These are phyloP conservation scores for Phytophthora sp. DNA, from an alignment of 352 stramenopile species.

Conservation along the genomic window DNA sequence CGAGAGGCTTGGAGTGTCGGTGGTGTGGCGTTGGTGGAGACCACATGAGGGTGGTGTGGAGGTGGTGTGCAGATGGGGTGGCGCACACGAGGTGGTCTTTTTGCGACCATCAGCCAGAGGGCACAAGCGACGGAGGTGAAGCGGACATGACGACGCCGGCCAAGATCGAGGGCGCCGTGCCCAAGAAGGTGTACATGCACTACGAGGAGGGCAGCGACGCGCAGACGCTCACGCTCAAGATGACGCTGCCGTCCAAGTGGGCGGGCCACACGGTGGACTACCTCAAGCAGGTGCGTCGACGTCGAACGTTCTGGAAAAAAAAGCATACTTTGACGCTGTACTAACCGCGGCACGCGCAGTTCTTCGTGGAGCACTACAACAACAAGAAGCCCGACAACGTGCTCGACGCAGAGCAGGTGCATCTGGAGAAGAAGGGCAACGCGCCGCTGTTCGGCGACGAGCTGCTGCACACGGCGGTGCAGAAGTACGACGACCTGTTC, in stretches of 20 bases:
- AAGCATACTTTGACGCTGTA: neutral
- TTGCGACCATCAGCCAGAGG: no score
- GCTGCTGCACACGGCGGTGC: slow-evolving; percentile 75
- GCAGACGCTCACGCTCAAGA: slow-evolving; percentile 83
- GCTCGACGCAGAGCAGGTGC: slow-evolving; percentile 55
- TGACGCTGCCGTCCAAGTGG: slow-evolving; percentile 90
- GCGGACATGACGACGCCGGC: slow-evolving; percentile 47
- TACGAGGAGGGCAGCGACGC: slow-evolving; percentile 75
- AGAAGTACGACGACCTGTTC: slow-evolving; percentile 90
- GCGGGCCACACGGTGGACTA: slow-evolving; percentile 81
- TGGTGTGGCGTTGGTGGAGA: no score
- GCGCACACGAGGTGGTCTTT: no score
- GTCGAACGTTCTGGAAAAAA: slow-evolving; percentile 18
- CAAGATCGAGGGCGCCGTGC: slow-evolving; percentile 78
- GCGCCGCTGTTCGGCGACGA: slow-evolving; percentile 71
- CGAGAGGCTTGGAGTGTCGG: no score
- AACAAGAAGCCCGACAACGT: slow-evolving; percentile 82
- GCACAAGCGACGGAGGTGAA: no score
- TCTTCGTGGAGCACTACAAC: slow-evolving; percentile 93
- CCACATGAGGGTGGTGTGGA: no score
- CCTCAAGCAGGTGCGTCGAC: slow-evolving; percentile 66
- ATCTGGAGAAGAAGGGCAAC: slow-evolving; percentile 76
- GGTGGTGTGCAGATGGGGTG: no score
- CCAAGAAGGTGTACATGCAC: slow-evolving; percentile 92
- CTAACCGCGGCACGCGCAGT: slow-evolving; percentile 41